Conservation (phyloP, 257 asterid species). For the Leptodermis oblonga region DNA sequence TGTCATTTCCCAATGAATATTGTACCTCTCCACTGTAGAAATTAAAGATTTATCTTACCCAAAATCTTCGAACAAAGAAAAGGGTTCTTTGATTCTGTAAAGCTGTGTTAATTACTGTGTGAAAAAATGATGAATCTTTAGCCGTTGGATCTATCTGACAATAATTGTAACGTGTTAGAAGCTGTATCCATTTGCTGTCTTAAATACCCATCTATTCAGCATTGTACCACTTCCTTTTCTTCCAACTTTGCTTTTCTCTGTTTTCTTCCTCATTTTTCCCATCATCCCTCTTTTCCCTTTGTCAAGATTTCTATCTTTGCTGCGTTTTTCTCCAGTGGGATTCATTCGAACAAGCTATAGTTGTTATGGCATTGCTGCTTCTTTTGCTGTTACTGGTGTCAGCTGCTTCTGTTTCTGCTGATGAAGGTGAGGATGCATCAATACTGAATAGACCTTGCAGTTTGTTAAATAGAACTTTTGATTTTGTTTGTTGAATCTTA, state of each 20-base stretch:
- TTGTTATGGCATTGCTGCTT: slow-evolving; percentile 35
- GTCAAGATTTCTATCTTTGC: slow-evolving; percentile 3
- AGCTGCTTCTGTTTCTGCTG: slow-evolving; percentile 64
- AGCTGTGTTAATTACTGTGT: not conserved
- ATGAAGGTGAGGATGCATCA: slow-evolving; percentile 55
- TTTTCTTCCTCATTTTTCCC: slow-evolving; percentile 9
- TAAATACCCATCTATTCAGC: slow-evolving; percentile 28
- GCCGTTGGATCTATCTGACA: slow-evolving; percentile 66
- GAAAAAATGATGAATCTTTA: slow-evolving; percentile 22
- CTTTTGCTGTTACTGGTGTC: slow-evolving; percentile 50
- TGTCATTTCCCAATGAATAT: slow-evolving; percentile 13
- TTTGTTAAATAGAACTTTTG: not conserved
- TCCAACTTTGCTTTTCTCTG: slow-evolving; percentile 8
- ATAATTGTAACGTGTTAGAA: slow-evolving; percentile 37
- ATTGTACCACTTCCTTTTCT: slow-evolving; percentile 14
- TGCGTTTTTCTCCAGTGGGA: slow-evolving; percentile 7
- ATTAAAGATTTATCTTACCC: no score
- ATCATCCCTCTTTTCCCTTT: not conserved
- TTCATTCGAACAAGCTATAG: slow-evolving; percentile 4
- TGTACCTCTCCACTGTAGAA: not conserved
- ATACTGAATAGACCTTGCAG: no score
- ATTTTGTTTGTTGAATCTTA: not conserved
- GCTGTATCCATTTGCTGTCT: slow-evolving; percentile 23
- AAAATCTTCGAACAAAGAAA: not conserved
- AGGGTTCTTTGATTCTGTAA: not conserved